Percentiles rank a stretch among this genome's conserved stretches.
Conservation (phyloP, 2,329 filamentous ascomycete species). For the Biscogniauxia sp. region DNA sequence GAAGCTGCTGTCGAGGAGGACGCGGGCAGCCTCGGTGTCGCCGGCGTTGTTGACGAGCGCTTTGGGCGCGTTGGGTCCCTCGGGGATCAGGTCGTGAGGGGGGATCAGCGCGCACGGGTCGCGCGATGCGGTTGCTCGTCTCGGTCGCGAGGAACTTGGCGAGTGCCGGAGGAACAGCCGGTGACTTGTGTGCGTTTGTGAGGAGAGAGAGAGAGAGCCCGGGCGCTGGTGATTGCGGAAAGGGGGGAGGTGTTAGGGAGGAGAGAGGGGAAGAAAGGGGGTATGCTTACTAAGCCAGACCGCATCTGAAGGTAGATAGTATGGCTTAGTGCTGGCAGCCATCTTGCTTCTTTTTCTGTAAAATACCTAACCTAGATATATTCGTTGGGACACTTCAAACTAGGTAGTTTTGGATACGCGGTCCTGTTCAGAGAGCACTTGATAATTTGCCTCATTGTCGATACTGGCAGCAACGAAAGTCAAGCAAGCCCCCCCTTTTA, state of each 20-base stretch:
- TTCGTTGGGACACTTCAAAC: no score
- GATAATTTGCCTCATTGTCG: neutral
- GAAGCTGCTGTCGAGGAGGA: constrained; percentile 43
- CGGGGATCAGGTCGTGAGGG: constrained; percentile 39
- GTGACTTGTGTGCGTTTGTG: constrained; percentile 22
- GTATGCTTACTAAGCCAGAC: constrained; percentile 29
- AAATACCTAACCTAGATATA: neutral
- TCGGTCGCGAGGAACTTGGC: constrained; percentile 21
- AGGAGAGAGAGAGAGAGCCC: neutral
- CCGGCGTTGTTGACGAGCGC: constrained; percentile 34
- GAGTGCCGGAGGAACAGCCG: constrained; percentile 32
- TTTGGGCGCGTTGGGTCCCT: constrained; percentile 40
- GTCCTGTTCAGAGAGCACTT: no score
- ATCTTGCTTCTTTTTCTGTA: constrained; percentile 4
- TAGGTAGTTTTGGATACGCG: no score
- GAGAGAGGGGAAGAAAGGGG: neutral
- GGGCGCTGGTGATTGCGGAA: neutral
- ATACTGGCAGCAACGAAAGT: neutral
- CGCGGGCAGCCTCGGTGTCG: constrained; percentile 31
- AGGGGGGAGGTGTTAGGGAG: neutral
- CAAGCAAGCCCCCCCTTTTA: no score
- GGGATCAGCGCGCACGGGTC: constrained; percentile 37
- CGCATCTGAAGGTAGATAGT: constrained; percentile 23
- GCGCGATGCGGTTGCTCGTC: constrained; percentile 25
- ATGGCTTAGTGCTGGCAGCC: constrained; percentile 5